A percentile compares a stretch with the other conserved stretches of the same genome.
Conservation (phyloP, 768 basidiomycete genomes). For the Suillus tomentosus region DNA sequence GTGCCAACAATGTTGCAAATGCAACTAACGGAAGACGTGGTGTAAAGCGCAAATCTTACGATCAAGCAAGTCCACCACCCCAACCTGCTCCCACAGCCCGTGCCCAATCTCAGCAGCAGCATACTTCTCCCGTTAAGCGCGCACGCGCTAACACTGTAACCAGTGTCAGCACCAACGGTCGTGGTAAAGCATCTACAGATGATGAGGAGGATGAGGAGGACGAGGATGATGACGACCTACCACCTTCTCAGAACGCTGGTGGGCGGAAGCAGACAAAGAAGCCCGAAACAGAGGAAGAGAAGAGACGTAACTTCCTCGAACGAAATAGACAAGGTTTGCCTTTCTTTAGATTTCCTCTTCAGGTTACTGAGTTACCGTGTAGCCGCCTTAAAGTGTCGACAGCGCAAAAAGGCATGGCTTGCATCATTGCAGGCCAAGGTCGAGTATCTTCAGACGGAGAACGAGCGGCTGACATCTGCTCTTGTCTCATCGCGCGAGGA, state of each 20-base stretch:
- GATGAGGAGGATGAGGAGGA: constrained; percentile 42
- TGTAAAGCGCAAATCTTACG: constrained; percentile 71
- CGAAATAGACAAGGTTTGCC: constrained; percentile 94
- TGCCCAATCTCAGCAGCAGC: constrained; percentile 24
- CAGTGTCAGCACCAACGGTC: constrained; percentile 30
- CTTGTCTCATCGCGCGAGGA: constrained; percentile 90
- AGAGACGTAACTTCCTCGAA: constrained; percentile 94
- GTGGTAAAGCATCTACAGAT: constrained; percentile 39
- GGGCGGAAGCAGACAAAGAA: constrained; percentile 53
- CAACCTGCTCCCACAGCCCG: constrained; percentile 23
- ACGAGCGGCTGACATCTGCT: constrained; percentile 88
- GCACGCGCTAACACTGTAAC: constrained; percentile 39
- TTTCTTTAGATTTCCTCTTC: neutral
- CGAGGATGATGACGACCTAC: constrained; percentile 41
- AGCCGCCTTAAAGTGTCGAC: constrained; percentile 99
- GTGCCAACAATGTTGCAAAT: constrained; percentile 46
- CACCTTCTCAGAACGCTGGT: constrained; percentile 23
- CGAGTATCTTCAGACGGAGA: constrained; percentile 90
- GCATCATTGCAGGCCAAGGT: constrained; percentile 90
- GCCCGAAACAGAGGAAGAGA: constrained; percentile 97
- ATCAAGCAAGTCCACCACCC: constrained; percentile 42
- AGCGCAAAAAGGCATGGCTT: constrained; percentile 99
- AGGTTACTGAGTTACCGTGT: constrained; percentile 14
- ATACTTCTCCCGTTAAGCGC: constrained; percentile 34
- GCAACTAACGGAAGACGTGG: constrained; percentile 46